These are phyloP conservation scores for Parascedosporium putredinis DNA, from an alignment of 2,329 filamentous ascomycete genomes.

Conservation along the genomic window DNA sequence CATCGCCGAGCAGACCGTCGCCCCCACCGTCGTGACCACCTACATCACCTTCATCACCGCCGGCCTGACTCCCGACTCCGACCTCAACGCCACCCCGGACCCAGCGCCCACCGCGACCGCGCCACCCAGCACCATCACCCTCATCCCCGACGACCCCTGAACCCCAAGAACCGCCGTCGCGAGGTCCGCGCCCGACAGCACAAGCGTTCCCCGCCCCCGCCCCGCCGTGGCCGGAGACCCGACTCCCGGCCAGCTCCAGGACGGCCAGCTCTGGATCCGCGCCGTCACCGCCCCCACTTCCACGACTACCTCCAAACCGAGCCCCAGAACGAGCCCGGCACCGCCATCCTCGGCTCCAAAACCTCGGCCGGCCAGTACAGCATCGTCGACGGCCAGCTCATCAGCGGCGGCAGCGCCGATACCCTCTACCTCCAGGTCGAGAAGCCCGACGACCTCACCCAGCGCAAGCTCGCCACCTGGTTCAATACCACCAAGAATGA, in stretches of 20 bases:
- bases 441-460: constrained; percentile 27
- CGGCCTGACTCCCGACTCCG: not conserved
- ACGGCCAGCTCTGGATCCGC: constrained; percentile 34
- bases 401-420: constrained; percentile 19
- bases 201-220: not conserved
- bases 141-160: constrained; percentile 5
- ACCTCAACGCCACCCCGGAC: too few species aligned
- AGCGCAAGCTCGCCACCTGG: constrained; percentile 33
- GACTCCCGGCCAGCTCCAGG: constrained; percentile 5
- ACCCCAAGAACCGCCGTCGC: not conserved
- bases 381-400: constrained; percentile 38
- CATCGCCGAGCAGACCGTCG: not conserved
- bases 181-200: not conserved
- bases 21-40: constrained; percentile 9
- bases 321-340: constrained; percentile 25
- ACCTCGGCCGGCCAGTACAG: constrained; percentile 44
- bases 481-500: constrained; percentile 36
- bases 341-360: constrained; percentile 34
- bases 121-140: constrained; percentile 1
- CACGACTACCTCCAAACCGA: constrained; percentile 36
- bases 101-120: too few species aligned
- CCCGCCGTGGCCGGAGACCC: not conserved
- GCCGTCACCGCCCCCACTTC: constrained; percentile 43
- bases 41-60: constrained; percentile 10
- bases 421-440: constrained; percentile 33